A percentile compares a stretch with the other conserved stretches of the same genome.
Evolutionary conservation across 2,329 filamentous ascomycete species (phyloP).

Genomic region (Phaeosphaeriaceae sp.): DNA sequence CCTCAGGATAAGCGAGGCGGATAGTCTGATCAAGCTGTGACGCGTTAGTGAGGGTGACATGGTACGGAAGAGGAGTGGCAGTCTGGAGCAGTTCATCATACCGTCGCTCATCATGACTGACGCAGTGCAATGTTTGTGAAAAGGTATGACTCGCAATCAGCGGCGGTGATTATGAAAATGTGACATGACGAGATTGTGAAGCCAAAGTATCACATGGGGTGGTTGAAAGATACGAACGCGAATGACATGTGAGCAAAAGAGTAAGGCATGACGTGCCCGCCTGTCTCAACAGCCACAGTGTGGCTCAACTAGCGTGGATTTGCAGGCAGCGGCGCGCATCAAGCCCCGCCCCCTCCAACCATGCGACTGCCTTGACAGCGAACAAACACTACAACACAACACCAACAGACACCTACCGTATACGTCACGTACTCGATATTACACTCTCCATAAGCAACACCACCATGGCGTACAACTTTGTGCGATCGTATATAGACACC

Average conservation of each 20-base stretch:
- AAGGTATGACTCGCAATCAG: not conserved
- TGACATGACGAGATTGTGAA: not conserved
- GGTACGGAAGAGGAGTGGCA: no score
- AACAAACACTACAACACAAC: slow-evolving; percentile 3
- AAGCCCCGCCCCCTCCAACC: slow-evolving; percentile 7
- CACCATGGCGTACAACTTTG: slow-evolving; percentile 76
- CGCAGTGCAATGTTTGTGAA: no score
- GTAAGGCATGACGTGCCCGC: not conserved
- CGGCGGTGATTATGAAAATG: not conserved
- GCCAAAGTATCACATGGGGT: not conserved
- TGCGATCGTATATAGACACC: slow-evolving; percentile 91
- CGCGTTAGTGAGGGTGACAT: no score
- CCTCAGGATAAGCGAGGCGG: not conserved
- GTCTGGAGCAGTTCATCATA: no score
- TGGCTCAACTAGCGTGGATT: slow-evolving; percentile 2
- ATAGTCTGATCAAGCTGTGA: not conserved
- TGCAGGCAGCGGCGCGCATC: slow-evolving; percentile 3
- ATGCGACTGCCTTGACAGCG: slow-evolving; percentile 2
- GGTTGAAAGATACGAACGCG: not conserved
- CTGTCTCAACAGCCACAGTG: not conserved
- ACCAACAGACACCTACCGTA: not conserved
- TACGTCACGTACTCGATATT: not conserved
- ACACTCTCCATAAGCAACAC: not conserved
- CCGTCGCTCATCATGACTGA: no score
- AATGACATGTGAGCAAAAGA: not conserved